Evolutionary conservation across 441 rosid species (phyloP).

Genomic region (Arabidopsis lyrata): DNA sequence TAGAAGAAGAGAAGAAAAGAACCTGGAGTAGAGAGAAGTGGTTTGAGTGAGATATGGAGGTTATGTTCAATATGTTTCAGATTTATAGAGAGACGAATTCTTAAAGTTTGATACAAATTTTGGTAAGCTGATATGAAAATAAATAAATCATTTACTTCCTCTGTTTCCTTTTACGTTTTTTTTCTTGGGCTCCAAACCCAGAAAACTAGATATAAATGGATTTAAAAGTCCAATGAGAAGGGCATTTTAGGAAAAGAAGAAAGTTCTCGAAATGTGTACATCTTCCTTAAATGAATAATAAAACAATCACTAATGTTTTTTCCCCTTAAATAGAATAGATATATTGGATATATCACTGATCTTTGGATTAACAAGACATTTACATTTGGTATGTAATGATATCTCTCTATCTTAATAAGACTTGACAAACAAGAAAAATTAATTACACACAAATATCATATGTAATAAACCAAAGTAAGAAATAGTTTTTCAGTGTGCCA

Average conservation of each 20-base stretch:
- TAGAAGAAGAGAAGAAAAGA: slow-evolving; percentile 25
- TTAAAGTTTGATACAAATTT: slow-evolving; percentile 11
- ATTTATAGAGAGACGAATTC: slow-evolving; percentile 28
- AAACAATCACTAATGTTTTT: neutral
- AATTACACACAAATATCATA: neutral
- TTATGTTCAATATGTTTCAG: slow-evolving; percentile 3
- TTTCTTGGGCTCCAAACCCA: slow-evolving; percentile 42
- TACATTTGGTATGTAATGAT: slow-evolving; percentile 5
- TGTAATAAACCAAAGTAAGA: neutral
- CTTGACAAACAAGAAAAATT: slow-evolving; percentile 24
- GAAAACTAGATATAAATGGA: neutral
- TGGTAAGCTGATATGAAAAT: slow-evolving; percentile 22
- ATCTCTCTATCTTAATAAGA: neutral
- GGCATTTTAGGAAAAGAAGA: neutral
- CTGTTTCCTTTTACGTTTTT: slow-evolving; percentile 25
- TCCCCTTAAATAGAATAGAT: neutral
- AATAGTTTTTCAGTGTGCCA: neutral
- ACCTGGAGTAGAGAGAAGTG: slow-evolving; percentile 38
- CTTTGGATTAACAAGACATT: slow-evolving; percentile 11
- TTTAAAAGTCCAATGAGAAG: neutral
- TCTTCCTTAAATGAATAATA: slow-evolving; percentile 5
- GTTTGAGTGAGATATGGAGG: slow-evolving; percentile 17
- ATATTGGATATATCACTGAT: slow-evolving; percentile 4
- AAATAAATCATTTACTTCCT: neutral
- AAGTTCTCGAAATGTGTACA: slow-evolving; percentile 28